Evolutionary conservation across 768 basidiomycete genomes (phyloP).

Genomic region (Lactifluus pinguis): DNA sequence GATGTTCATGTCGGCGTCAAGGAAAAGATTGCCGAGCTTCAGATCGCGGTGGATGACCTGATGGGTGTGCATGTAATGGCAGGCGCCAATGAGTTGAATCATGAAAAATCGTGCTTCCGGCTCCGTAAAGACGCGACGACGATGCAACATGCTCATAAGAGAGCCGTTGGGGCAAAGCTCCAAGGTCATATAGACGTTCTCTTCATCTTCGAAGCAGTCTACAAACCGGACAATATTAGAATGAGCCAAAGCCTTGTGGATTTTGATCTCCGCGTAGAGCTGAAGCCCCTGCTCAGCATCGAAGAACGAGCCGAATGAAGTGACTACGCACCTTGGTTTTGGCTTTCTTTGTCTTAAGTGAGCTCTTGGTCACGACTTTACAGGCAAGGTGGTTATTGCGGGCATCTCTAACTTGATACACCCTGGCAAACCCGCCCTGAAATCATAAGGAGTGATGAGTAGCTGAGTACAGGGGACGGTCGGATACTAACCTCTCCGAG

Average conservation of each 20-base stretch:
- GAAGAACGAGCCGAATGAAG: background rate
- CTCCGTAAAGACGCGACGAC: slow-evolving; percentile 80
- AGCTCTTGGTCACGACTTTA: slow-evolving; percentile 91
- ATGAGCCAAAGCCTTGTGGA: slow-evolving; percentile 83
- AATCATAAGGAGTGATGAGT: background rate
- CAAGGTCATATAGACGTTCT: slow-evolving; percentile 96
- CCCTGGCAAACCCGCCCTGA: slow-evolving; percentile 89
- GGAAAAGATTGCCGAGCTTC: slow-evolving; percentile 91
- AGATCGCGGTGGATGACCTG: slow-evolving; percentile 97
- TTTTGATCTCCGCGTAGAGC: slow-evolving; percentile 99
- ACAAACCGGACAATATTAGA: slow-evolving; percentile 89
- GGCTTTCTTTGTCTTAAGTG: slow-evolving; percentile 90
- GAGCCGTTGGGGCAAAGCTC: slow-evolving; percentile 88
- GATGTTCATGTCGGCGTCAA: slow-evolving; percentile 87
- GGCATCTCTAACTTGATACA: slow-evolving; percentile 84
- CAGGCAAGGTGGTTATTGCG: slow-evolving; percentile 64
- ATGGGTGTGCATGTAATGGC: slow-evolving; percentile 94
- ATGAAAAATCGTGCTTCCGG: slow-evolving; percentile 90
- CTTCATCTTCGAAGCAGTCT: slow-evolving; percentile 91
- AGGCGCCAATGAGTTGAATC: slow-evolving; percentile 91
- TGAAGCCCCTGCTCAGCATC: slow-evolving; percentile 24
- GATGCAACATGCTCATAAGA: slow-evolving; percentile 84
- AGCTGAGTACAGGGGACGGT: background rate
- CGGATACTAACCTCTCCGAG: slow-evolving; percentile 68
- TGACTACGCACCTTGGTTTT: slow-evolving; percentile 76